Evolutionary conservation across 306 rosid genomes (phyloP), one percentile per base, ranked within the genome.

Genomic region (Corylus heterophylla): DNA sequence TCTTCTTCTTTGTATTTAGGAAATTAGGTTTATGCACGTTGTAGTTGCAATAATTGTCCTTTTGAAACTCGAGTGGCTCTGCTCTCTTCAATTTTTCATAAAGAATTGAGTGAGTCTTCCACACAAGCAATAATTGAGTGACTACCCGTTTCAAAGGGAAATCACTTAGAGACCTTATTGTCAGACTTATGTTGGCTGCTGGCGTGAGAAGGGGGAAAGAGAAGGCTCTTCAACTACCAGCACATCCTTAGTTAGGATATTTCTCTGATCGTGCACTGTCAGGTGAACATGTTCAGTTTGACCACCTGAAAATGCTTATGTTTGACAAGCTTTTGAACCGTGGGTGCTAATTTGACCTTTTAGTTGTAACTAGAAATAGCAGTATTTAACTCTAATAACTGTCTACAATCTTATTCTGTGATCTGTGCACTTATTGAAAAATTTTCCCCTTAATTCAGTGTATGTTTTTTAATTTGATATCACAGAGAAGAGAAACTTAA

Each of bases 1-100:
- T 27, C 72, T 29, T 47, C 67, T 37, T 81, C 37, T 56, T 78
- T 83, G 66, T 22, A 68, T 70, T 52, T 64, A 22, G 69, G 16
- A 35, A 31, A 78, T 77, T 35, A 51, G 39, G 12, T 71, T 31
- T 58, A 49, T 74, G 74, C 45, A 18, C 56, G 0, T 49, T 4
- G 14, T 49, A 49, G 52, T 49, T 49, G 35, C 35, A 31, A 31
- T 31, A 31, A 31, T 31, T 31, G 35, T 31, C 35, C 35, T 31
- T 31, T 31, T 31, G 35, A 31, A 31, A 31, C 35, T 3, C 35
- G 2, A 31, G 35, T 31, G 35, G 35, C 35, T 31, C 35, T 31
- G 2, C 35, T 31, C 44, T 39, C 44, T 39, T 39, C 44, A 39
- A 39, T 39, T 39, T 39, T 39, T 39, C 44, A 39, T 39, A 39